Conservation (phyloP, 139 green algal genomes). For the Marvania coccoides region DNA sequence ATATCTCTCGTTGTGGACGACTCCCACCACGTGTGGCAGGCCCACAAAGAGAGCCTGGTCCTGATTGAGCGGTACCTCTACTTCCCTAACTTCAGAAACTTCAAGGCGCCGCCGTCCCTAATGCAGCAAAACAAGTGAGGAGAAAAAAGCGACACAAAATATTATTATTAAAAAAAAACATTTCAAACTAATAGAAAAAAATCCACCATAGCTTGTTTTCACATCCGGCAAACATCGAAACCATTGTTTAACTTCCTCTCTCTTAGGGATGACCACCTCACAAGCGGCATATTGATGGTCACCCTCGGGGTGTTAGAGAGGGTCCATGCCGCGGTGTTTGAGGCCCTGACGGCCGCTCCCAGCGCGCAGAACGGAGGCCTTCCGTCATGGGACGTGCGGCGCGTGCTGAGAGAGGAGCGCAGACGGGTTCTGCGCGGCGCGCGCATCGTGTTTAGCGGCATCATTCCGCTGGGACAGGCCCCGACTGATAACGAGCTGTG, state of each 20-base stretch:
- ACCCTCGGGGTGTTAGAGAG: constrained; percentile 40
- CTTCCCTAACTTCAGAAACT: constrained; percentile 54
- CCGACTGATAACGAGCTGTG: constrained; percentile 46
- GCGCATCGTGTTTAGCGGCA: constrained; percentile 48
- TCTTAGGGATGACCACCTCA: not conserved
- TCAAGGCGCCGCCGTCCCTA: constrained; percentile 21
- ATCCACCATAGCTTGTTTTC: too few species aligned
- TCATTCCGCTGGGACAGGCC: constrained; percentile 44
- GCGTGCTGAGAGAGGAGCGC: constrained; percentile 31
- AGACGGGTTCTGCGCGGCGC: constrained; percentile 37
- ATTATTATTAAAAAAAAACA: too few species aligned
- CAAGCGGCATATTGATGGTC: constrained; percentile 39
- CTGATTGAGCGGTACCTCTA: constrained; percentile 81
- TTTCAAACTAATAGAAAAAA: too few species aligned
- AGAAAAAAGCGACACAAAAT: too few species aligned
- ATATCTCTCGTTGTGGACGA: constrained; percentile 86
- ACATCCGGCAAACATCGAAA: too few species aligned
- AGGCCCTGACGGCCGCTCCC: not conserved
- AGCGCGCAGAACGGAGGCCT: not conserved
- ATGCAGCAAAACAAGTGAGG: constrained; percentile 33
- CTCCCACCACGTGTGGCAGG: constrained; percentile 77
- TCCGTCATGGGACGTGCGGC: constrained; percentile 31
- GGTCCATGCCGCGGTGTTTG: constrained; percentile 45
- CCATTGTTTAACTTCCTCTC: too few species aligned
- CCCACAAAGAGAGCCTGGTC: constrained; percentile 76